Conservation (phyloP, 2,329 filamentous ascomycete species). For the Aspergillus novoparasiticus region DNA sequence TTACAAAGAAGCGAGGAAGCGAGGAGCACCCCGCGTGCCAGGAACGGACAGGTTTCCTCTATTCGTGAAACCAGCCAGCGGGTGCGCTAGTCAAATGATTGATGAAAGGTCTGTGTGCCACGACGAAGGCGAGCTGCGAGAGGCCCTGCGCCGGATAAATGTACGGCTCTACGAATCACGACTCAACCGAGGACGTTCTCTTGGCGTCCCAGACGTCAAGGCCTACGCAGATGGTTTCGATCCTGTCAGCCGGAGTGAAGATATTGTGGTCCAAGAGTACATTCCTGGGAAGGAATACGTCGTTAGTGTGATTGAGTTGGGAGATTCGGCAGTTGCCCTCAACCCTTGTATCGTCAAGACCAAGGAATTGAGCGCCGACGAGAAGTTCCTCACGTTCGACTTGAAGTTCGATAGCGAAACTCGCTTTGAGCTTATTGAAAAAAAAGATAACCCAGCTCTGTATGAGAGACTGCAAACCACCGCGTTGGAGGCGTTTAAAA, state of each 20-base stretch:
- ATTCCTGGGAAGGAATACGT: conserved; percentile 24
- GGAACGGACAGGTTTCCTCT: conserved; percentile 19
- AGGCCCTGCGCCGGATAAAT: not conserved
- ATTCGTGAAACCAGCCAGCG: conserved; percentile 26
- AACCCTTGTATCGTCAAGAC: conserved; percentile 14
- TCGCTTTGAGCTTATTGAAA: conserved; percentile 14
- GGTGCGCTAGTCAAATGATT: conserved; percentile 23
- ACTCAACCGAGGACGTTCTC: not conserved
- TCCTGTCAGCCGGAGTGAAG: not conserved
- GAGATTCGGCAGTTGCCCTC: conserved; percentile 20
- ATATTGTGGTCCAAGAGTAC: conserved; percentile 27
- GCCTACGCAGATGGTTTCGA: not conserved
- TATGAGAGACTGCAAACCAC: conserved; percentile 23
- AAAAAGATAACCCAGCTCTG: conserved; percentile 19
- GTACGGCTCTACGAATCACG: conserved; percentile 11
- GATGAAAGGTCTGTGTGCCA: conserved; percentile 22
- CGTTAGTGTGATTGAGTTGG: conserved; percentile 24
- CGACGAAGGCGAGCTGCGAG: conserved; percentile 15
- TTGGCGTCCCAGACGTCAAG: not conserved
- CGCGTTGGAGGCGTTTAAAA: conserved; percentile 23
- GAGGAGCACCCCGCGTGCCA: conserved; percentile 20
- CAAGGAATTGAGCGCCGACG: conserved; percentile 8
- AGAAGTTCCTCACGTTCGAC: conserved; percentile 25
- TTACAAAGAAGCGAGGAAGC: conserved; percentile 17
- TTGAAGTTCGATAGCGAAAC: conserved; percentile 25